Evolutionary conservation across 106 monocot species (phyloP).

Genomic region (Chionographis japonica): DNA sequence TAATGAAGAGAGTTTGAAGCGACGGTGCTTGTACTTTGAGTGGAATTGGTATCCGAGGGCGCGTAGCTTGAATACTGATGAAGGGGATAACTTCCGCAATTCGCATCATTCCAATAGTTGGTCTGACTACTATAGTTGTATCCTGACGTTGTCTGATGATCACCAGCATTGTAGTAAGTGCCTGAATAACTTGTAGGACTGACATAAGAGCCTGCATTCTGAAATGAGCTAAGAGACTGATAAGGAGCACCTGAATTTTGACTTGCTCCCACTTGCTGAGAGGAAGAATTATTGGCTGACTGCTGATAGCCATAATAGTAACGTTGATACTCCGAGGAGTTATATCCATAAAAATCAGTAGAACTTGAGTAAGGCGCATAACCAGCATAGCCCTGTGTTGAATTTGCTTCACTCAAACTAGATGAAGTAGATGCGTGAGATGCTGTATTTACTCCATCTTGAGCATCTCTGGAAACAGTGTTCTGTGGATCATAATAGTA

Average conservation of each 20-base stretch:
- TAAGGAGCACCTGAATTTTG: slow-evolving; percentile 97
- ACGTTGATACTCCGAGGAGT: slow-evolving; percentile 40
- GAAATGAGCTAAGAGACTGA: slow-evolving; percentile 97
- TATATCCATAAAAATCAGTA: slow-evolving; percentile 44
- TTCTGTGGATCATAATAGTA: slow-evolving; percentile 62
- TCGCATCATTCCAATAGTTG: slow-evolving; percentile 54
- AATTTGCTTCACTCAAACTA: slow-evolving; percentile 22
- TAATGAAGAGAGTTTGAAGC: slow-evolving; percentile 45
- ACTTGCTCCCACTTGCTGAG: slow-evolving; percentile 76
- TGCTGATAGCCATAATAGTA: slow-evolving; percentile 64
- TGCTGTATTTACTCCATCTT: slow-evolving; percentile 18
- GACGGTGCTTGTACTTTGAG: slow-evolving; percentile 30
- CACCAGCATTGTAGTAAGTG: slow-evolving; percentile 95
- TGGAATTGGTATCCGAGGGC: slow-evolving; percentile 36
- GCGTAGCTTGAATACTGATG: slow-evolving; percentile 57
- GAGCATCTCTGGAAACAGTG: slow-evolving; percentile 29
- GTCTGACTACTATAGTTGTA: slow-evolving; percentile 64
- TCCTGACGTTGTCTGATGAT: slow-evolving; percentile 80
- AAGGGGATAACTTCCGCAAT: slow-evolving; percentile 14
- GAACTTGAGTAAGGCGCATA: slow-evolving; percentile 44
- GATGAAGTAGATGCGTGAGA: slow-evolving; percentile 30
- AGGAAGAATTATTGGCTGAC: slow-evolving; percentile 45
- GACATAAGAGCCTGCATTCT: slow-evolving; percentile 78
- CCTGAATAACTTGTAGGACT: slow-evolving; percentile 70
- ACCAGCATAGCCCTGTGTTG: slow-evolving; percentile 54